phyloP scores from a whole-genome alignment of 768 basidiomycete genomes.

The Mycena vitilis region DNA sequence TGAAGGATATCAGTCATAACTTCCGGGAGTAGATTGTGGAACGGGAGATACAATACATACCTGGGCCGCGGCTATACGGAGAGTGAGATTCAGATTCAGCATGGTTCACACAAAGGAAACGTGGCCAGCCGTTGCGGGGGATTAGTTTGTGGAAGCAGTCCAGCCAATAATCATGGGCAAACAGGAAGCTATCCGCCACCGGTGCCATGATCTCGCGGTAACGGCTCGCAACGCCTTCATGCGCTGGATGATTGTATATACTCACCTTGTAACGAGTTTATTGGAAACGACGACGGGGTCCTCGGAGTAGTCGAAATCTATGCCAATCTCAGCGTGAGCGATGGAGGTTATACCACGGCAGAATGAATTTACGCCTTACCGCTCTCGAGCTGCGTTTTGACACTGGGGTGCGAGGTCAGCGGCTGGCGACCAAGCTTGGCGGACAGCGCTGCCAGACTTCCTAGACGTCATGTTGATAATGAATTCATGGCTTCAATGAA shows the following conservation, averaged over 20 bases:
- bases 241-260: too few species aligned
- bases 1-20: too few species aligned
- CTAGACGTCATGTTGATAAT: constrained; percentile 47
- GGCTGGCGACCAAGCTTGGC: constrained; percentile 70
- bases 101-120: too few species aligned
- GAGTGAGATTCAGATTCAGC: background rate
- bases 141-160: too few species aligned
- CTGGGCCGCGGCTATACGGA: constrained; percentile 73
- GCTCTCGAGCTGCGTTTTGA: constrained; percentile 67
- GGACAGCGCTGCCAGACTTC: constrained; percentile 75
- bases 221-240: too few species aligned
- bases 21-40: too few species aligned
- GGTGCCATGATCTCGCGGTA: too few species aligned
- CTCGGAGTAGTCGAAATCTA: constrained; percentile 78
- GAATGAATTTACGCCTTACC: background rate
- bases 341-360: background rate
- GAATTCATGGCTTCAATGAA: background rate
- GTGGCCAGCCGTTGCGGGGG: too few species aligned
- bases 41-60: constrained; percentile 45
- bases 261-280: constrained; percentile 81
- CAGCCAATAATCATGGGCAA: too few species aligned
- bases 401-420: constrained; percentile 83
- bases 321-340: background rate
- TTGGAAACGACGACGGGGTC: constrained; percentile 79
- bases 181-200: too few species aligned